A percentile compares a stretch with the other conserved stretches of the same genome.
These are phyloP conservation scores for Barnettozyma wickerhamii DNA, from an alignment of 805 yeast genomes.

Conservation along the genomic window DNA sequence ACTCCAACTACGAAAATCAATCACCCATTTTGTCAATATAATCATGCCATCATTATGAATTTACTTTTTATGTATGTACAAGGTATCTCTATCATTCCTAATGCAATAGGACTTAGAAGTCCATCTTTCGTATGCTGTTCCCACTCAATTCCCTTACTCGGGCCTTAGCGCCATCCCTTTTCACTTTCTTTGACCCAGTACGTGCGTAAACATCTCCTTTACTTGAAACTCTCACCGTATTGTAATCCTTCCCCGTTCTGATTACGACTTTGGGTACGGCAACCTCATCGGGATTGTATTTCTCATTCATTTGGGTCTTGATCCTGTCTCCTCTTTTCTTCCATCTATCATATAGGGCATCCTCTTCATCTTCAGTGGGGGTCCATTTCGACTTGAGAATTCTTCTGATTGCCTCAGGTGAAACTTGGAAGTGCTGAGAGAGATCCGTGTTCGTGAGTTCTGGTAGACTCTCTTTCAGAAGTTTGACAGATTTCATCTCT, in stretches of 20 bases:
- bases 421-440: constrained; percentile 59
- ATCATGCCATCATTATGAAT: constrained; percentile 3
- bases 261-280: constrained; percentile 10
- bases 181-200: constrained; percentile 1
- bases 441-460: constrained; percentile 54
- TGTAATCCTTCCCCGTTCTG: constrained; percentile 10
- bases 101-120: no score
- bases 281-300: not conserved
- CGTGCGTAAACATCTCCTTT: constrained; percentile 1
- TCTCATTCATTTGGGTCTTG: constrained; percentile 14
- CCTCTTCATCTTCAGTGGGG: constrained; percentile 56
- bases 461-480: constrained; percentile 54
- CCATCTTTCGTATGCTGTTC: constrained; percentile 10
- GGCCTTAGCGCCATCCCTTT: constrained; percentile 5
- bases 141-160: constrained; percentile 12
- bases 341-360: constrained; percentile 48
- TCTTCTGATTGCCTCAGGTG: constrained; percentile 80
- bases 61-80: constrained; percentile 5
- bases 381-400: constrained; percentile 74
- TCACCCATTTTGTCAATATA: not conserved
- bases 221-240: constrained; percentile 6
- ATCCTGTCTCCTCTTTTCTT: constrained; percentile 40
- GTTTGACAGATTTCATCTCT: constrained; percentile 61
- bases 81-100: constrained; percentile 1
- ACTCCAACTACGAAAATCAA: not conserved